A percentile compares a stretch with the other conserved stretches of the same genome.
Conservation (phyloP, 2,329 filamentous ascomycete species). For the Epichloe bromicola region DNA sequence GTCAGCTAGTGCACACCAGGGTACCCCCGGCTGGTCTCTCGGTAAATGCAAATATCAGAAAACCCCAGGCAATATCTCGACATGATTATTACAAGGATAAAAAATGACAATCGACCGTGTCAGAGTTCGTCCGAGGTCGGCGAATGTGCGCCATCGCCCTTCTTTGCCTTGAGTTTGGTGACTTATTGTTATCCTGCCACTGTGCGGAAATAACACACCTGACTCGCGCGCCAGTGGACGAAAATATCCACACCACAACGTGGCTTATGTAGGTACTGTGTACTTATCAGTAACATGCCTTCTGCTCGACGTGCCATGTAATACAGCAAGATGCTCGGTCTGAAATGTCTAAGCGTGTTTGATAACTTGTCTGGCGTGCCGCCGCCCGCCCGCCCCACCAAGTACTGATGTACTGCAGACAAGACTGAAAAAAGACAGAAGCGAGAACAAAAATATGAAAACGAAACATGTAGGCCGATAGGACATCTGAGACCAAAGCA, state of each 20-base stretch:
- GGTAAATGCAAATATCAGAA: constrained; percentile 5
- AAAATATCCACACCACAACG: neutral
- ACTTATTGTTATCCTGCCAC: neutral
- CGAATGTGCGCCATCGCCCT: constrained; percentile 1
- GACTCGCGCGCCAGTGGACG: neutral
- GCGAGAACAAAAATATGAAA: no score
- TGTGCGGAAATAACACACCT: constrained; percentile 1
- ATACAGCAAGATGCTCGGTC: no score
- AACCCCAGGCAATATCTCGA: neutral
- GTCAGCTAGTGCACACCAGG: neutral
- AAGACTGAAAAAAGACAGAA: no score
- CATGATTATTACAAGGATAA: neutral
- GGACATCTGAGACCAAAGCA: neutral
- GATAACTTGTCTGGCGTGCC: no score
- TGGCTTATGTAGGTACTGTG: neutral
- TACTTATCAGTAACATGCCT: neutral
- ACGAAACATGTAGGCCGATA: no score
- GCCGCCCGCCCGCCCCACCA: no score
- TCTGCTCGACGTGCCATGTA: no score
- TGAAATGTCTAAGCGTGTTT: no score
- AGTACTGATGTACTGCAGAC: no score
- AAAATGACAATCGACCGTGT: constrained; percentile 4
- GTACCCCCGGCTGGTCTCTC: constrained; percentile 1
- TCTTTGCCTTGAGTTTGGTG: neutral
- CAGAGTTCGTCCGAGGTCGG: constrained; percentile 8